phyloP scores from a whole-genome alignment of 805 yeast genomes.

The Maudiozyma saulgeensis region DNA sequence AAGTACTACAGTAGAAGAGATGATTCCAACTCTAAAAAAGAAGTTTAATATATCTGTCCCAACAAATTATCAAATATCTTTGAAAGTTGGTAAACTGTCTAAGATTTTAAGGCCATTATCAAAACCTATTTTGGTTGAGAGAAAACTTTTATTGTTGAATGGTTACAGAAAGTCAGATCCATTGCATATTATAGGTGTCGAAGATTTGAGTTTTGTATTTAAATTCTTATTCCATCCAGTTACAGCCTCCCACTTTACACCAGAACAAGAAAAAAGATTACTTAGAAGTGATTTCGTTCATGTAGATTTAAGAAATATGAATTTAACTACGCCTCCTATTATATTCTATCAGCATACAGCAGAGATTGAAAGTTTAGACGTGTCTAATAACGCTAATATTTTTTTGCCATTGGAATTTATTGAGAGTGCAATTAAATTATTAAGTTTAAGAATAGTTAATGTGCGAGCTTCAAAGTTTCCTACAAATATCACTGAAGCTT shows the following conservation, averaged over 20 bases:
- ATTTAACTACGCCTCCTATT: constrained; percentile 77
- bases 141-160: constrained; percentile 57
- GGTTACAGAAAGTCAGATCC: constrained; percentile 78
- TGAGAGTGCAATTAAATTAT: constrained; percentile 65
- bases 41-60: constrained; percentile 65
- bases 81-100: constrained; percentile 66
- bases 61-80: constrained; percentile 66
- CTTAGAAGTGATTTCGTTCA: constrained; percentile 51
- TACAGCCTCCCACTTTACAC: constrained; percentile 48
- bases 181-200: constrained; percentile 68
- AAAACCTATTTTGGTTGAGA: constrained; percentile 68
- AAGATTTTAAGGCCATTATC: constrained; percentile 66
- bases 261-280: constrained; percentile 61
- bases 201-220: constrained; percentile 73
- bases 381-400: constrained; percentile 79
- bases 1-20: constrained; percentile 66
- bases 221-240: constrained; percentile 66
- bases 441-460: constrained; percentile 55
- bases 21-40: constrained; percentile 60
- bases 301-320: constrained; percentile 64
- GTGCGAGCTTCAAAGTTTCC: constrained; percentile 74
- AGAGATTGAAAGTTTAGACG: constrained; percentile 72
- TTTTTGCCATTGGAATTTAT: constrained; percentile 77
- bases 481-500: constrained; percentile 57
- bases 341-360: constrained; percentile 69